phyloP scores from a whole-genome alignment of 192 early-diverging fungal species.

The Mortierella hygrophila region DNA sequence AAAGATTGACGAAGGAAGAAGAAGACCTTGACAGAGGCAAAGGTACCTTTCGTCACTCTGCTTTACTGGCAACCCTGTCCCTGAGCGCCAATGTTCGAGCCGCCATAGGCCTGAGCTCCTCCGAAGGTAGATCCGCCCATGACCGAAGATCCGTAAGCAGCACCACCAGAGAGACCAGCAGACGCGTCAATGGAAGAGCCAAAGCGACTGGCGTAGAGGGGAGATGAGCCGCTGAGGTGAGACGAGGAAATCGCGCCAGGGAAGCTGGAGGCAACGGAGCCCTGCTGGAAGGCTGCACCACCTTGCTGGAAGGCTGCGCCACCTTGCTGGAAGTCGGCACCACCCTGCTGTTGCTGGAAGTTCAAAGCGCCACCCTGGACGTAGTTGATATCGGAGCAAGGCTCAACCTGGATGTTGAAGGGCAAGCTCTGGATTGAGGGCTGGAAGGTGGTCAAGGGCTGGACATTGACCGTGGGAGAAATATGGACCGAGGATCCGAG shows the following conservation, averaged over 20 bases:
- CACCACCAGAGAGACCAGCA: neutral
- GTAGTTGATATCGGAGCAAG: constrained; percentile 4
- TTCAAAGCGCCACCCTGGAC: no score
- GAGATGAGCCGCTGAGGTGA: neutral
- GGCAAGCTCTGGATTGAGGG: constrained; percentile 37
- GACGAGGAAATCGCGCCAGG: neutral
- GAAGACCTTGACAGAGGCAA: neutral
- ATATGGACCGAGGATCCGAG: constrained; percentile 36
- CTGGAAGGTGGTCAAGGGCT: constrained; percentile 52
- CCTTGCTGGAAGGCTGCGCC: neutral
- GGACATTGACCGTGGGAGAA: constrained; percentile 24
- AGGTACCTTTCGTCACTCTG: neutral
- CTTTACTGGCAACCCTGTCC: constrained; percentile 2
- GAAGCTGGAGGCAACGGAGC: neutral
- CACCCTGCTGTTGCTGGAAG: neutral
- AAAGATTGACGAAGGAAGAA: neutral
- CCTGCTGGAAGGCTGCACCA: neutral
- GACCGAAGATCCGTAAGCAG: neutral
- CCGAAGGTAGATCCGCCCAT: neutral
- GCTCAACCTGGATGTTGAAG: constrained; percentile 42
- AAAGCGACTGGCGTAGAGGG: neutral
- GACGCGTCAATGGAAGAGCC: neutral
- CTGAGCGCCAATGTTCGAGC: neutral
- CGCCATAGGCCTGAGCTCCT: neutral
- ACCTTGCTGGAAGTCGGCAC: neutral